phyloP scores from a whole-genome alignment of 1,284 basidiomycete species.

The Ceratobasidium sp. region DNA sequence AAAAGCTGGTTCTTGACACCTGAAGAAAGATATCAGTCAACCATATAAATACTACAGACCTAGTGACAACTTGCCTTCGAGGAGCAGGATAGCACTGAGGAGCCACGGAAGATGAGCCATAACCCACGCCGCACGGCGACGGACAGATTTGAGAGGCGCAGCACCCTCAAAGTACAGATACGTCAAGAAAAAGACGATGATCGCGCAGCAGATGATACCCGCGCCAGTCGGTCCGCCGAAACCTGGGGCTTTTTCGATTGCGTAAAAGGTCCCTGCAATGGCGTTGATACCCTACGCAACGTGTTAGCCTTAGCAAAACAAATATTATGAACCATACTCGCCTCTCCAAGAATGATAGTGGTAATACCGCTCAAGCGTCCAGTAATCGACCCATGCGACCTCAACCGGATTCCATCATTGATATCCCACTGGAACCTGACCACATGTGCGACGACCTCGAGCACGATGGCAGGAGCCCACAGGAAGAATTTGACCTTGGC shows the following conservation, averaged over 20 bases:
- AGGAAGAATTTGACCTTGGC: conserved; percentile 28
- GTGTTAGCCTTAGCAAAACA: background rate
- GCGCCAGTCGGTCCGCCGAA: background rate
- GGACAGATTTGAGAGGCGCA: conserved; percentile 29
- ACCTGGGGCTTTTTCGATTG: conserved; percentile 27
- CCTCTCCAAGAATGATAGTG: conserved; percentile 37
- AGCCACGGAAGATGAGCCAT: conserved; percentile 40
- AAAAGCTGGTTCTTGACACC: conserved; percentile 43
- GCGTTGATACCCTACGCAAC: conserved; percentile 35
- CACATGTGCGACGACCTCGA: conserved; percentile 39
- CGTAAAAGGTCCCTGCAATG: conserved; percentile 31
- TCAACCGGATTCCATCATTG: conserved; percentile 20
- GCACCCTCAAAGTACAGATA: conserved; percentile 42
- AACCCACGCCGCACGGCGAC: conserved; percentile 36
- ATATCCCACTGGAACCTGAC: conserved; percentile 31
- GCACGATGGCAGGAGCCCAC: conserved; percentile 11
- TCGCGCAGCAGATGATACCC: conserved; percentile 4
- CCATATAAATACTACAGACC: background rate
- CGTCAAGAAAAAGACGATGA: conserved; percentile 39
- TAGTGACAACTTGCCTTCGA: conserved; percentile 5
- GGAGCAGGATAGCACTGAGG: conserved; percentile 24
- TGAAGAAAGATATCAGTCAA: background rate
- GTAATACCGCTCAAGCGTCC: conserved; percentile 23
- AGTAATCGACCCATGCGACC: conserved; percentile 22
- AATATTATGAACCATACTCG: background rate